Evolutionary conservation across 2,329 filamentous ascomycete genomes (phyloP).

Genomic region (Fusarium sp.): DNA sequence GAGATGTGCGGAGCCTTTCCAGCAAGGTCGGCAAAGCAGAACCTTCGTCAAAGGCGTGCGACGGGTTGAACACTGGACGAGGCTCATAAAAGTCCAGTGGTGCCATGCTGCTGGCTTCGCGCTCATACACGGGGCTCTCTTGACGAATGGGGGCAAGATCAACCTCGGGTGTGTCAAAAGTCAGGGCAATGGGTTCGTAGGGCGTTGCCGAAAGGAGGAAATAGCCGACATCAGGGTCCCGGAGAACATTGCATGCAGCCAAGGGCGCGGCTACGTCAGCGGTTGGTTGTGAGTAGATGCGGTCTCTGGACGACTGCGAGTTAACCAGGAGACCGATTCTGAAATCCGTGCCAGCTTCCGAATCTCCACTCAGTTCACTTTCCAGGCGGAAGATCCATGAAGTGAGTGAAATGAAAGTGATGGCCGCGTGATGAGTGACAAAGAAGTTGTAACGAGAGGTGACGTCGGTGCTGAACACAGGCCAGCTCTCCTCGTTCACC

Average conservation of each 20-base stretch:
- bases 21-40: slow-evolving; percentile 72
- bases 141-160: slow-evolving; percentile 62
- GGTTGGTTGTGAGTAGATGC: slow-evolving; percentile 69
- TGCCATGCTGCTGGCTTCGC: slow-evolving; percentile 60
- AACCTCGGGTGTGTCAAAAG: slow-evolving; percentile 72
- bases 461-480: slow-evolving; percentile 73
- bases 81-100: slow-evolving; percentile 72
- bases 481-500: slow-evolving; percentile 72
- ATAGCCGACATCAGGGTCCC: slow-evolving; percentile 76
- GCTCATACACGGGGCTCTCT: slow-evolving; percentile 61
- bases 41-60: slow-evolving; percentile 71
- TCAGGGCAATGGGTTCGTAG: slow-evolving; percentile 71
- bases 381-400: slow-evolving; percentile 77
- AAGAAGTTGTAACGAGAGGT: slow-evolving; percentile 76
- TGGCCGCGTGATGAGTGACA: slow-evolving; percentile 73
- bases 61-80: slow-evolving; percentile 77
- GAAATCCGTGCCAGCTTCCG: slow-evolving; percentile 73
- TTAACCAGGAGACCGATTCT: slow-evolving; percentile 73
- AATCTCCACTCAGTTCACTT: slow-evolving; percentile 70
- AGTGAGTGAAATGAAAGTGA: slow-evolving; percentile 72
- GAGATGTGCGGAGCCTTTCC: slow-evolving; percentile 70
- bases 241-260: slow-evolving; percentile 68
- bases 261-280: slow-evolving; percentile 65
- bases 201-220: slow-evolving; percentile 74
- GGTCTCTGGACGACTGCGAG: slow-evolving; percentile 71